These are phyloP conservation scores for Sisymbrium altissimum DNA, from an alignment of 345 rosid genomes.

Conservation along the genomic window DNA sequence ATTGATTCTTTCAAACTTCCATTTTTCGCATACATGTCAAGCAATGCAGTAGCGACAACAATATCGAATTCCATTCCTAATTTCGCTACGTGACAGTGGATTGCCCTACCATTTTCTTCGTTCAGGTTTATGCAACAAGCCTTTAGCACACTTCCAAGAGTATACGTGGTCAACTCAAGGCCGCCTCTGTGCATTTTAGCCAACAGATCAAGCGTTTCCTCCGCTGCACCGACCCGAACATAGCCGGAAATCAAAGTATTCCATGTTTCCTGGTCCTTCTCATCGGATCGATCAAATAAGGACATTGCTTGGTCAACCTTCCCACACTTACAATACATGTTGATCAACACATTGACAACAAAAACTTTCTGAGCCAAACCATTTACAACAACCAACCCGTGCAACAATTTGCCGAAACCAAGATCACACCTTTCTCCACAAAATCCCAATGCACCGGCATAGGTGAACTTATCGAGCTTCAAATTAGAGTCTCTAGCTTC, in stretches of 20 bases:
- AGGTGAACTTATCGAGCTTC: slow-evolving; percentile 49
- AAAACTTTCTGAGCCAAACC: slow-evolving; percentile 34
- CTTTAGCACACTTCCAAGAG: slow-evolving; percentile 48
- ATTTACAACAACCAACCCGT: slow-evolving; percentile 40
- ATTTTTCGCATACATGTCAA: slow-evolving; percentile 48
- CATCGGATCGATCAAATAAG: slow-evolving; percentile 40
- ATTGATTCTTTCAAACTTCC: slow-evolving; percentile 38
- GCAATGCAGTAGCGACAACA: slow-evolving; percentile 51
- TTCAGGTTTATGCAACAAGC: slow-evolving; percentile 38
- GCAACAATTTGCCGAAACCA: slow-evolving; percentile 40
- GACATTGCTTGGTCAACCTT: slow-evolving; percentile 40
- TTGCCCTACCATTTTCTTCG: slow-evolving; percentile 36
- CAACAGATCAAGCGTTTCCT: slow-evolving; percentile 38
- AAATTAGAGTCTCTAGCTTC: slow-evolving; percentile 36
- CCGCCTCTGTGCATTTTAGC: slow-evolving; percentile 44
- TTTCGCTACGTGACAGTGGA: slow-evolving; percentile 42
- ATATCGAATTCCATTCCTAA: slow-evolving; percentile 43
- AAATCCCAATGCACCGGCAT: slow-evolving; percentile 42
- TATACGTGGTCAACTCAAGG: slow-evolving; percentile 32
- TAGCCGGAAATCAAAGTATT: slow-evolving; percentile 52
- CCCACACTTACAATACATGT: slow-evolving; percentile 50
- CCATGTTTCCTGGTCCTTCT: slow-evolving; percentile 46
- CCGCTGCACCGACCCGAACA: slow-evolving; percentile 37
- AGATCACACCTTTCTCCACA: slow-evolving; percentile 43
- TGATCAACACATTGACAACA: slow-evolving; percentile 38